Evolutionary conservation across 2,329 filamentous ascomycete genomes (phyloP).

Genomic region (Penicillium sumatraense): DNA sequence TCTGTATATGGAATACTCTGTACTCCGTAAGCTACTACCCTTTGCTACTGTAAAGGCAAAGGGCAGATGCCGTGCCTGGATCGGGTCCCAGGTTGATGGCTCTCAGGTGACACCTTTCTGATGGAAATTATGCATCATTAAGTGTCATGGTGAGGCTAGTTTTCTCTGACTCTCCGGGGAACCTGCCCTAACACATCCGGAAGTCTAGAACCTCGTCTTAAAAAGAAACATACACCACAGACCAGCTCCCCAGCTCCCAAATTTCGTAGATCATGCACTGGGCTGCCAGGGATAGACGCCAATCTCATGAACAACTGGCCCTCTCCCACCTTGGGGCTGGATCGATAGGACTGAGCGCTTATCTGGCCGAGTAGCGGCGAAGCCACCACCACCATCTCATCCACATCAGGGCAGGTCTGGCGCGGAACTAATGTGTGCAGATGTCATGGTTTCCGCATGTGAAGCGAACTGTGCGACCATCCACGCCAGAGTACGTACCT

Average conservation of each 20-base stretch:
- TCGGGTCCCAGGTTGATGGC: neutral
- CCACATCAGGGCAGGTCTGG: conserved; percentile 14
- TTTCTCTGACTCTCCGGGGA: neutral
- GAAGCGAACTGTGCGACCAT: conserved; percentile 25
- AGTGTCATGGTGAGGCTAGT: conserved; percentile 24
- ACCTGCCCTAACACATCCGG: conserved; percentile 1
- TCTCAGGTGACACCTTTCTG: conserved; percentile 12
- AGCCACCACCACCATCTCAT: conserved; percentile 20
- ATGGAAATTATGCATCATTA: conserved; percentile 21
- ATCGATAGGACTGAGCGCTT: conserved; percentile 24
- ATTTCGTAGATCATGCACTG: neutral
- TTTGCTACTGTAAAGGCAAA: neutral
- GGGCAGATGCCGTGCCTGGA: neutral
- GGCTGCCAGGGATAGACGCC: neutral
- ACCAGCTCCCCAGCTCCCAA: neutral
- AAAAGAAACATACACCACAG: neutral
- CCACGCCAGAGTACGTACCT: neutral
- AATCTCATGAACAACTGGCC: neutral
- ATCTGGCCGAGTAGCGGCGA: conserved; percentile 21
- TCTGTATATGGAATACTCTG: neutral
- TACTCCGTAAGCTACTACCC: no score
- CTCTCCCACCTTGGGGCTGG: neutral
- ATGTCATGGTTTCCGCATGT: conserved; percentile 28
- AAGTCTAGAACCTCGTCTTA: conserved; percentile 6
- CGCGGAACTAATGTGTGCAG: conserved; percentile 21